phyloP scores from a whole-genome alignment of 2,329 filamentous ascomycete species.

The Metarhizium sp. region DNA sequence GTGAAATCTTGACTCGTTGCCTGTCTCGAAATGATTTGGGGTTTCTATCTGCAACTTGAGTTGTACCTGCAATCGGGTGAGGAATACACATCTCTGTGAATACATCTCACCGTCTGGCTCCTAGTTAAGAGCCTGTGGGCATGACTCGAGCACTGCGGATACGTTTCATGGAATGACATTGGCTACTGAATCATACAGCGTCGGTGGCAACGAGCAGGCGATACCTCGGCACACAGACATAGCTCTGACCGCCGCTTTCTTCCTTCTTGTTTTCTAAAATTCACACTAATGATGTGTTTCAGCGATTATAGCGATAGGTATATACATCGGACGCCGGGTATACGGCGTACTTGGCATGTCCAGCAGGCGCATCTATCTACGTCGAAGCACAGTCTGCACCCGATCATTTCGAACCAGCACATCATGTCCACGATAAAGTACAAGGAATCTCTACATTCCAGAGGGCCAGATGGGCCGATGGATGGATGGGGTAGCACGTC shows the following conservation, averaged over 20 bases:
- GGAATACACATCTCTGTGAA: no score
- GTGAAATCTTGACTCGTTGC: background rate
- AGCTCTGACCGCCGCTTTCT: background rate
- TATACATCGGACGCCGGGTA: background rate
- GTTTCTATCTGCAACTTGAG: no score
- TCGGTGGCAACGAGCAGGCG: background rate
- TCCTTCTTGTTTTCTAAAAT: background rate
- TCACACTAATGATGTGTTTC: background rate
- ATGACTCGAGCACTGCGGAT: background rate
- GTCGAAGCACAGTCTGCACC: constrained; percentile 2
- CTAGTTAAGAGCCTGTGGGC: background rate
- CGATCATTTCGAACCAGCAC: constrained; percentile 3
- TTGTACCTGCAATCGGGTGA: no score
- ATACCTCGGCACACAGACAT: background rate
- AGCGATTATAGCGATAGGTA: background rate
- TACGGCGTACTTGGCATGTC: background rate
- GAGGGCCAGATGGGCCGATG: no score
- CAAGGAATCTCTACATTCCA: no score
- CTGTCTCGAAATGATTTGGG: background rate
- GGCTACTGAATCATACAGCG: background rate
- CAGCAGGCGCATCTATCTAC: background rate
- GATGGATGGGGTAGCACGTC: no score
- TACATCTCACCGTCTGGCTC: no score
- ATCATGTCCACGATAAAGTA: background rate
- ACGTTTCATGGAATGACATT: background rate